phyloP scores from a whole-genome alignment of 805 yeast genomes.

The Metschnikowia continentalis region DNA sequence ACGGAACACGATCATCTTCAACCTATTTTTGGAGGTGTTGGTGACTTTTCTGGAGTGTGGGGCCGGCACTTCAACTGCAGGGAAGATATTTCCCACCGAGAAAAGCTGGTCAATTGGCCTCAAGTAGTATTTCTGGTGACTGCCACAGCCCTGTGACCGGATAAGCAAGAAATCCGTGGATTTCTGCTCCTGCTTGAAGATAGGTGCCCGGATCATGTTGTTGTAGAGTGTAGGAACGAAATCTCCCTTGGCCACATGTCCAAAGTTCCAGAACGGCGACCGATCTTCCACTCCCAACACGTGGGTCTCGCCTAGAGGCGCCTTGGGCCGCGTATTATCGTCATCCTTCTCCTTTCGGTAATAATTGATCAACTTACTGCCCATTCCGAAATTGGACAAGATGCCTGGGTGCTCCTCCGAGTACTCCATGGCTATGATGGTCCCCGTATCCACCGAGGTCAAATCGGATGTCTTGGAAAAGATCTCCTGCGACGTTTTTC shows the following conservation, averaged over 20 bases:
- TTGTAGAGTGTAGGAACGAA: constrained; percentile 92
- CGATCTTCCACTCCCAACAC: constrained; percentile 94
- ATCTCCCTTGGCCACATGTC: constrained; percentile 91
- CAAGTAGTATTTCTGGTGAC: constrained; percentile 63
- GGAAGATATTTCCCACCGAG: constrained; percentile 88
- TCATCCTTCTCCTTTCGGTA: constrained; percentile 80
- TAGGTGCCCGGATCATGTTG: constrained; percentile 87
- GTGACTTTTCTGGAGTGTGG: constrained; percentile 97
- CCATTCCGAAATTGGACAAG: constrained; percentile 91
- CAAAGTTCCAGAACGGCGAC: constrained; percentile 98
- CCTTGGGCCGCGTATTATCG: constrained; percentile 81
- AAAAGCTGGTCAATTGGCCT: constrained; percentile 69
- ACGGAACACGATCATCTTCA: constrained; percentile 90
- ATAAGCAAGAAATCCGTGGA: constrained; percentile 79
- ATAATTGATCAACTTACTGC: constrained; percentile 86
- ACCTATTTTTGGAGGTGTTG: constrained; percentile 81
- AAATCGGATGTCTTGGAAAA: constrained; percentile 70
- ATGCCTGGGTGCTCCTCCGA: constrained; percentile 85
- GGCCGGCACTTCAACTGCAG: constrained; percentile 93
- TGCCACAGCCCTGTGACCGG: constrained; percentile 77
- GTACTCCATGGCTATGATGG: constrained; percentile 77
- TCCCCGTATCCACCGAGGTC: constrained; percentile 78
- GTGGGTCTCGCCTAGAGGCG: constrained; percentile 89
- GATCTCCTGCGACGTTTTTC: constrained; percentile 72
- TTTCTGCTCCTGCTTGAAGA: constrained; percentile 77